Conservation (phyloP, 495 filamentous ascomycete genomes). For the Penicillium desertorum region DNA sequence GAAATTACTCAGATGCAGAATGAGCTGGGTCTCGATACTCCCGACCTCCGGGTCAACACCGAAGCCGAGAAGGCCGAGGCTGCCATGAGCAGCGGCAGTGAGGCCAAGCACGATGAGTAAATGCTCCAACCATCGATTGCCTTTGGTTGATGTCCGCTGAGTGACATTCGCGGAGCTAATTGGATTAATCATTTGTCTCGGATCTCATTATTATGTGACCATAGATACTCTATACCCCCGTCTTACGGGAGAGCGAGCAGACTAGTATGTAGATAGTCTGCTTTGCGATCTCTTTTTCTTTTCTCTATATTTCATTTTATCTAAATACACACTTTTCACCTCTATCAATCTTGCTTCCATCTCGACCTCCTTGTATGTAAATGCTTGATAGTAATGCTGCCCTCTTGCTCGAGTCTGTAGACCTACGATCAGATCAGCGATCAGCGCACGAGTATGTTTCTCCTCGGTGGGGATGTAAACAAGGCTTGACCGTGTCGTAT, state of each 20-base stretch:
- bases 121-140: background rate
- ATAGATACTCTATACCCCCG: constrained; percentile 9
- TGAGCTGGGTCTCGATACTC: constrained; percentile 32
- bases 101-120: constrained; percentile 29
- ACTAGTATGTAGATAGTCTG: constrained; percentile 6
- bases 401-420: background rate
- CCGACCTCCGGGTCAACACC: constrained; percentile 17
- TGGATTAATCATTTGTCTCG: constrained; percentile 6
- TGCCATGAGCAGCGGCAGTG: constrained; percentile 31
- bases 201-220: constrained; percentile 11
- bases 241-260: background rate
- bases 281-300: background rate
- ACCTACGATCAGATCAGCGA: background rate
- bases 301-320: background rate
- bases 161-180: background rate
- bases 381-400: background rate
- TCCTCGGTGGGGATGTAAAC: background rate
- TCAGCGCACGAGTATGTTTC: background rate
- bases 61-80: constrained; percentile 35
- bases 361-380: background rate
- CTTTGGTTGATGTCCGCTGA: background rate
- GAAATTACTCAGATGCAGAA: constrained; percentile 34
- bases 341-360: background rate
- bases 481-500: background rate
- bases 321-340: constrained; percentile 1